Percentiles rank a stretch among this genome's conserved stretches.
phyloP scores from a whole-genome alignment of 108 stramenopile species.

The Fragilaria radians region DNA sequence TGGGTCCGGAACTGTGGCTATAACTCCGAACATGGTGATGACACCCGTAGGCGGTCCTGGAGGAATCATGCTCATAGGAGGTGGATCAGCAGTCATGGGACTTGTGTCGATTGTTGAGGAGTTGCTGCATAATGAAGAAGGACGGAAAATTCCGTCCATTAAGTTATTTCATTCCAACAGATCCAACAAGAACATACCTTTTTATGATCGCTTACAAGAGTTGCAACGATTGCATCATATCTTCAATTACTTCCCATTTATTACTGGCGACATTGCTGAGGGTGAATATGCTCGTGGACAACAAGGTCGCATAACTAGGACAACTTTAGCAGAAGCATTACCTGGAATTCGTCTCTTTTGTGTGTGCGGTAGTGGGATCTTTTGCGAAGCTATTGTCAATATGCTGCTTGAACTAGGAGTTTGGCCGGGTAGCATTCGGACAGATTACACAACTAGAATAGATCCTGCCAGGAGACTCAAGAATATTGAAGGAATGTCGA shows the following conservation, averaged over 20 bases:
- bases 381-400: slow-evolving; percentile 11
- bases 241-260: slow-evolving; percentile 2
- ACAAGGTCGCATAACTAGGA: background rate
- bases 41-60: slow-evolving; percentile 8
- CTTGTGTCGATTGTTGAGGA: slow-evolving; percentile 8
- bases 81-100: slow-evolving; percentile 11
- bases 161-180: slow-evolving; percentile 8
- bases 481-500: background rate
- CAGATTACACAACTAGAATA: slow-evolving; percentile 7
- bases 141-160: slow-evolving; percentile 2
- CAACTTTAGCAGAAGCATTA: background rate
- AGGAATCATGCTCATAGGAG: slow-evolving; percentile 5
- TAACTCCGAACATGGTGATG: slow-evolving; percentile 6
- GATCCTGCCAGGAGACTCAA: slow-evolving; percentile 4
- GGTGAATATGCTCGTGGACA: background rate
- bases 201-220: background rate
- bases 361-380: slow-evolving; percentile 9
- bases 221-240: background rate
- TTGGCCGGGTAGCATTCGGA: slow-evolving; percentile 10
- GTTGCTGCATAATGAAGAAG: background rate
- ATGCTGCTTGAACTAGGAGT: slow-evolving; percentile 5
- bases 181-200: slow-evolving; percentile 4
- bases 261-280: background rate
- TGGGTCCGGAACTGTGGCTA: slow-evolving; percentile 9
- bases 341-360: slow-evolving; percentile 2